phyloP scores from a whole-genome alignment of 129 eudicot species.

The Flaveria robusta region DNA sequence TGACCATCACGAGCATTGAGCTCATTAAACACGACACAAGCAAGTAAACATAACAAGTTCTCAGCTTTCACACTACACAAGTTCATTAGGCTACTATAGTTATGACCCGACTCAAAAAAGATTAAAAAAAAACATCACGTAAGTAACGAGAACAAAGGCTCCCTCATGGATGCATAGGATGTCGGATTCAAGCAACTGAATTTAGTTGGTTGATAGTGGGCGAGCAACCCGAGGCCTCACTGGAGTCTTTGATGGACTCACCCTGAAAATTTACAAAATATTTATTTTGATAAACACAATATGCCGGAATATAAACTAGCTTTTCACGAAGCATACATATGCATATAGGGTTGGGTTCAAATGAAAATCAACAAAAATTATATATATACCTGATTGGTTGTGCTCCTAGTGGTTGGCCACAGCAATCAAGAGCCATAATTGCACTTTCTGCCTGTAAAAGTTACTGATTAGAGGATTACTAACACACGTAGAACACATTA shows the following conservation, averaged over 20 bases:
- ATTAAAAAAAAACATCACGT: conserved; percentile 20
- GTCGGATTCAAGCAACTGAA: conserved; percentile 14
- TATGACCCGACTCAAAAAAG: background rate
- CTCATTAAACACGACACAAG: conserved; percentile 31
- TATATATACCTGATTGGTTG: conserved; percentile 70
- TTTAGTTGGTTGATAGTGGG: conserved; percentile 52
- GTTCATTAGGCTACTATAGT: conserved; percentile 24
- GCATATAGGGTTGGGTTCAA: too few relatives aligned
- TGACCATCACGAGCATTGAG: conserved; percentile 27
- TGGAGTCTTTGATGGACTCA: conserved; percentile 98
- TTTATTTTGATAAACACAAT: background rate
- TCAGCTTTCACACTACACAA: conserved; percentile 33
- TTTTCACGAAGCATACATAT: background rate
- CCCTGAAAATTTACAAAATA: conserved; percentile 50
- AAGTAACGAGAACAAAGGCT: conserved; percentile 34
- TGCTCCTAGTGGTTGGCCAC: conserved; percentile 82
- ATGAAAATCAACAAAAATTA: too few relatives aligned
- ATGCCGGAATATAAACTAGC: background rate
- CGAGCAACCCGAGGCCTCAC: conserved; percentile 95
- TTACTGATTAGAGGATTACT: background rate
- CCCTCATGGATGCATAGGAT: conserved; percentile 30
- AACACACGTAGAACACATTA: background rate
- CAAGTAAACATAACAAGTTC: conserved; percentile 31
- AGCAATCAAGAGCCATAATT: conserved; percentile 83
- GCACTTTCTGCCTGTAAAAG: conserved; percentile 87